Evolutionary conservation across 495 filamentous ascomycete genomes (phyloP).

Genomic region (Astrothelium subdiscretum): DNA sequence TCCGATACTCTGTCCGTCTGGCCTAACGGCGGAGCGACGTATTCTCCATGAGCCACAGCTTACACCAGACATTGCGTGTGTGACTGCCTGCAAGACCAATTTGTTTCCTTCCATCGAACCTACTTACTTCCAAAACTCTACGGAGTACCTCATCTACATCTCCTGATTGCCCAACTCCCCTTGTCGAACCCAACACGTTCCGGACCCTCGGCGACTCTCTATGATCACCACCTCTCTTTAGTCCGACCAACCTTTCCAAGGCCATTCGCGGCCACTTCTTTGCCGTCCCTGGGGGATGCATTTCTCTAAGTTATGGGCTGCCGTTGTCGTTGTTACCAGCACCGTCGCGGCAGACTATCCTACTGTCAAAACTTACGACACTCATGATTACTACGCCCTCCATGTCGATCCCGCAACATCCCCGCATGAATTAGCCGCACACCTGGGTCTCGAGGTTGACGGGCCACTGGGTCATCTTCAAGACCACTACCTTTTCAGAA

Average conservation of each 20-base stretch:
- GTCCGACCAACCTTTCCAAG: neutral
- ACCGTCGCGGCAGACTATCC: neutral
- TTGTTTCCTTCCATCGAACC: too few relatives aligned
- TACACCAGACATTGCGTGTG: neutral
- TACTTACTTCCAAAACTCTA: too few relatives aligned
- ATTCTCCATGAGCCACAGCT: too few relatives aligned
- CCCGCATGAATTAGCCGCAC: slow-evolving; percentile 60
- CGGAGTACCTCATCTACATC: too few relatives aligned
- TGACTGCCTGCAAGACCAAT: neutral
- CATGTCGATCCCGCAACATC: slow-evolving; percentile 55
- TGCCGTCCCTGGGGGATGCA: neutral
- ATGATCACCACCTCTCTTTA: neutral
- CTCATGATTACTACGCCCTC: slow-evolving; percentile 82
- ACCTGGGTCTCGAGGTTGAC: slow-evolving; percentile 69
- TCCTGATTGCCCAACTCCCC: neutral
- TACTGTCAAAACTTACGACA: slow-evolving; percentile 41
- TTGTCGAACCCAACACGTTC: neutral
- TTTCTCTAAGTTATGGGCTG: neutral
- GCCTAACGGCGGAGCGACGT: too few relatives aligned
- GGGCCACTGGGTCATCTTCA: slow-evolving; percentile 69
- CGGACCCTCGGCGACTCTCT: too few relatives aligned
- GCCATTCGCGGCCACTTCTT: neutral
- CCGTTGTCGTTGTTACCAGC: neutral
- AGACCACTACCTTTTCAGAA: slow-evolving; percentile 77
- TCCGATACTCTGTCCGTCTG: neutral